A percentile compares a stretch with the other conserved stretches of the same genome.
phyloP scores from a whole-genome alignment of 306 rosid genomes.

The Dalbergia cochinchinensis region DNA sequence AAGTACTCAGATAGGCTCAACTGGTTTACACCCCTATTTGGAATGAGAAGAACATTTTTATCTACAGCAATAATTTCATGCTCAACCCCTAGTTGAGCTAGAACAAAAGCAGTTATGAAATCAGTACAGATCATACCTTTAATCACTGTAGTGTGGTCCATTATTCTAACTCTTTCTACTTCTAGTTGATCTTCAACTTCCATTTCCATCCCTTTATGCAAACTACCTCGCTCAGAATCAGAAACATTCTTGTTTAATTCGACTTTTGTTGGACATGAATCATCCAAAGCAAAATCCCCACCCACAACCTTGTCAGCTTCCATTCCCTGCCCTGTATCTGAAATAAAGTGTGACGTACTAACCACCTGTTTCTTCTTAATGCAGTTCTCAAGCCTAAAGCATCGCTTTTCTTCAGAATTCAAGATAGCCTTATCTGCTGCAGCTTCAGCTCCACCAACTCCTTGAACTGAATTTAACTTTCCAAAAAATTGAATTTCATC shows the following conservation, averaged over 20 bases:
- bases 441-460: constrained; percentile 46
- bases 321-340: constrained; percentile 48
- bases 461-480: background rate
- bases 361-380: constrained; percentile 17
- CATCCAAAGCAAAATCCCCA: constrained; percentile 37
- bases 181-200: constrained; percentile 44
- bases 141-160: constrained; percentile 20
- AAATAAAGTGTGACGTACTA: constrained; percentile 25
- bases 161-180: background rate
- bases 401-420: constrained; percentile 45
- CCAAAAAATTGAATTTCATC: too few relatives aligned
- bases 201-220: constrained; percentile 29
- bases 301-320: constrained; percentile 35
- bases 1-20: too few relatives aligned
- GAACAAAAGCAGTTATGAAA: constrained; percentile 22
- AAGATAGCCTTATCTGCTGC: constrained; percentile 23
- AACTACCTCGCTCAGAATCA: constrained; percentile 27
- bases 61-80: constrained; percentile 37
- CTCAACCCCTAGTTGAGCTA: constrained; percentile 38
- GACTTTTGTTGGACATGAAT: background rate
- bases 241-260: constrained; percentile 16
- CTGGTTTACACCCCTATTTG: background rate
- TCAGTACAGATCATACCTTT: constrained; percentile 46
- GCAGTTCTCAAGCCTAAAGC: constrained; percentile 1
- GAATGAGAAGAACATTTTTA: constrained; percentile 30